Base-by-base conservation (phyloP, 768 basidiomycete genomes). In the Leccinum rimulosum region DNA sequence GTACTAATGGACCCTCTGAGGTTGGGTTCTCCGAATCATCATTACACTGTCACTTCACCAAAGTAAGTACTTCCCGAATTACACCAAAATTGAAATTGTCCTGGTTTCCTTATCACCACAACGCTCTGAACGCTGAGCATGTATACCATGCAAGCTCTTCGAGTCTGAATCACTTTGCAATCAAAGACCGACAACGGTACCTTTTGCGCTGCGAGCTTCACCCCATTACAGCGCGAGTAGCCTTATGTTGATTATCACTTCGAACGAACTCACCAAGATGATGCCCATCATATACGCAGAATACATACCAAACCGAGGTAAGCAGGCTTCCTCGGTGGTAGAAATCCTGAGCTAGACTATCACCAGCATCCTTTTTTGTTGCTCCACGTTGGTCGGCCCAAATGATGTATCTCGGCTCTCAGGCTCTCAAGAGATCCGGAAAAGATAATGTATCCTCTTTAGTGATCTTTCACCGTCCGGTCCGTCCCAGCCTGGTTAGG, bases 401-500 rank as follows among this genome's bases (percentile, higher is more conserved):
- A 19, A 40, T 60, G 38, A 64, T 31, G 7, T 33, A 8, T 43
- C 36, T 45, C 28, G 1, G 33, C 1, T 33, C 33, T 33, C 33
- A 33, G 14, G 45, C 25, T 22, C 6, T 40, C 33, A 62, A 86
- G 86, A 76, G 73, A 31, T 60, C 73, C 12, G 74, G 72, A 33
- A 17, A 25, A 73, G 45, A 74, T 86, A 45, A 79, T 76, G 86
- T 67, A 73, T 82, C 54, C 80, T 88, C 30, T 88, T 86, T 59
- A 81, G 83, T 9, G 66, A 74, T 52, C 81, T 83, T 38, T 70
- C 72, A 14, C 74, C 76, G 8, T 22, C 22, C 22, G 22, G 22
- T 22, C 22, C 22, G 22, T 64, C 68, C 1, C 68, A 58, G 58
- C 47, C 66, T 73, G 61, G 38, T 8, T 28, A 28, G 8, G 36